Percentiles rank a stretch among this genome's conserved stretches.
Conservation (phyloP, 1,284 basidiomycete genomes). For the Rhodotorula sp. region DNA sequence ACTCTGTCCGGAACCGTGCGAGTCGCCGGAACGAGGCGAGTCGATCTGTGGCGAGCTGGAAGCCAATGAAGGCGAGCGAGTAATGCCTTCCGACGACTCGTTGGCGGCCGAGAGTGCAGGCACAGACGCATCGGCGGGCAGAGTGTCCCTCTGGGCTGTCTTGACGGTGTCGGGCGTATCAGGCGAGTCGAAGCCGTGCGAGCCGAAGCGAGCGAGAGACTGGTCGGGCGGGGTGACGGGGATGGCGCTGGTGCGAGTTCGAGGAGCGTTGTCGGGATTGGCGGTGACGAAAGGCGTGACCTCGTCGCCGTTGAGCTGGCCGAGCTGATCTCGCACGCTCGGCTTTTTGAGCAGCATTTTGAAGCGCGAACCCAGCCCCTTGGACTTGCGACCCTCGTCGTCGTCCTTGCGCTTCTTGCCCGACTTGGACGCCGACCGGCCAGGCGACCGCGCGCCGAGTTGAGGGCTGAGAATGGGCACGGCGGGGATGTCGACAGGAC, state of each 20-base stretch:
- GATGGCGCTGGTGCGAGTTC: neutral
- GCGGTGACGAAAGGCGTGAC: slow-evolving; percentile 28
- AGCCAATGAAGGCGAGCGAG: neutral
- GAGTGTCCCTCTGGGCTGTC: no score
- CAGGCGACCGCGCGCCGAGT: neutral
- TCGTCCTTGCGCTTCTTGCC: neutral
- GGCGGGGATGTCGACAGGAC: slow-evolving; percentile 28
- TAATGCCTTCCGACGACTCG: neutral
- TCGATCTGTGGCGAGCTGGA: neutral
- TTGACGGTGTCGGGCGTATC: neutral
- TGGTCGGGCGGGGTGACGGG: slow-evolving; percentile 31
- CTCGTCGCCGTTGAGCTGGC: slow-evolving; percentile 37
- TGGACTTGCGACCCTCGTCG: slow-evolving; percentile 5
- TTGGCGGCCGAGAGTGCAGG: neutral
- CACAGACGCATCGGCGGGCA: no score
- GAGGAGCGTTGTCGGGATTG: neutral
- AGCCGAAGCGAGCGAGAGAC: slow-evolving; percentile 8
- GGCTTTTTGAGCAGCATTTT: slow-evolving; percentile 10
- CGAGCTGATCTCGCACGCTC: slow-evolving; percentile 23
- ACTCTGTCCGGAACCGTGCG: neutral
- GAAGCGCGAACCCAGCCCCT: slow-evolving; percentile 14
- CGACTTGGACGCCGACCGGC: neutral
- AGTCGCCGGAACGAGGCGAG: neutral
- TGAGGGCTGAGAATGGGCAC: slow-evolving; percentile 23
- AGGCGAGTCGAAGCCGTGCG: slow-evolving; percentile 15